phyloP scores from a whole-genome alignment of 106 monocot genomes.

The Triglochin maritima region DNA sequence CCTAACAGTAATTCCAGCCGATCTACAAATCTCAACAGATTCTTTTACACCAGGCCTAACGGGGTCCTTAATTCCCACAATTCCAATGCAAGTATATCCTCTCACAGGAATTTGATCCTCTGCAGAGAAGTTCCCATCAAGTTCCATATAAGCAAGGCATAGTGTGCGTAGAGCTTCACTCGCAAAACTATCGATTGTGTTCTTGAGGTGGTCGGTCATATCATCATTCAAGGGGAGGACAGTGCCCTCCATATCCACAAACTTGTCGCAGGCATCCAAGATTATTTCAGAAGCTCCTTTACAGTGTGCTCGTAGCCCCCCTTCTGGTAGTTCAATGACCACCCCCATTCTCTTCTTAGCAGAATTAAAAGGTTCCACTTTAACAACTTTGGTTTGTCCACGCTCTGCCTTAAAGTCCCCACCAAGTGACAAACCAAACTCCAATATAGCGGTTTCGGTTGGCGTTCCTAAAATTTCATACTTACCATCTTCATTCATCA shows the following conservation, averaged over 20 bases:
- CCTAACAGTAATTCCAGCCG: slow-evolving; percentile 61
- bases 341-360: slow-evolving; percentile 66
- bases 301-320: slow-evolving; percentile 31
- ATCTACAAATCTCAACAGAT: slow-evolving; percentile 51
- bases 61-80: slow-evolving; percentile 71
- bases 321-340: slow-evolving; percentile 36
- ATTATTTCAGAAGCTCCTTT: slow-evolving; percentile 73
- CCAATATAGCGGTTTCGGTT: slow-evolving; percentile 54
- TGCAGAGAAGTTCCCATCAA: slow-evolving; percentile 25
- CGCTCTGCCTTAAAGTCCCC: slow-evolving; percentile 43
- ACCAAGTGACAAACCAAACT: slow-evolving; percentile 54
- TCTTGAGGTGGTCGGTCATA: slow-evolving; percentile 11
- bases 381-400: slow-evolving; percentile 25
- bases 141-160: slow-evolving; percentile 49
- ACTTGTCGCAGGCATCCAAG: slow-evolving; percentile 39
- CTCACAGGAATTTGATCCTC: slow-evolving; percentile 30
- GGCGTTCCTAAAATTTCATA: slow-evolving; percentile 52
- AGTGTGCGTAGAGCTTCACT: slow-evolving; percentile 61
- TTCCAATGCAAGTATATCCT: slow-evolving; percentile 51
- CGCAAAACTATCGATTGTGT: slow-evolving; percentile 47
- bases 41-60: slow-evolving; percentile 65
- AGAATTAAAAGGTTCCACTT: slow-evolving; percentile 69
- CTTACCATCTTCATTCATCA: slow-evolving; percentile 29
- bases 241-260: slow-evolving; percentile 29
- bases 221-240: slow-evolving; percentile 35